phyloP scores from a whole-genome alignment of 257 asterid genomes.

The Fraxinus cuspidata region DNA sequence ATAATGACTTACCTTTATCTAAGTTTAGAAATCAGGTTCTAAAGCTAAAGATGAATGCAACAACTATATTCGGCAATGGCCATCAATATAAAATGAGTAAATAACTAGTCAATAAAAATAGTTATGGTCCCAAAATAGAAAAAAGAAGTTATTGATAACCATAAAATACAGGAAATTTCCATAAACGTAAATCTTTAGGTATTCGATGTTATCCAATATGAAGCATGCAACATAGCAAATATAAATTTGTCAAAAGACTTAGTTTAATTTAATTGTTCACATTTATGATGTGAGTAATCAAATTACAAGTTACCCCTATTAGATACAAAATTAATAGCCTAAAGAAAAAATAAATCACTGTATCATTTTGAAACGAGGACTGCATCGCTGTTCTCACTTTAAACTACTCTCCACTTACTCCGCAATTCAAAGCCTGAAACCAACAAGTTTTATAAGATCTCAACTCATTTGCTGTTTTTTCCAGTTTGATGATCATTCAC shows the following conservation, averaged over 20 bases:
- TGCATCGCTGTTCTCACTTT: not conserved
- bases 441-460: not conserved
- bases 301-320: not conserved
- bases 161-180: too few relatives aligned
- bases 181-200: not conserved
- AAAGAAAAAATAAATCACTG: not conserved
- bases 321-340: not conserved
- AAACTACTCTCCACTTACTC: not conserved
- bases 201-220: not conserved
- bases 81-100: too few relatives aligned
- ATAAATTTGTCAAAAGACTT: not conserved
- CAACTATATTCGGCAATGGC: not conserved
- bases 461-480: not conserved
- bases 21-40: not conserved
- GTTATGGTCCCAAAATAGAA: not conserved
- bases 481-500: not conserved
- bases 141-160: not conserved
- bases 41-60: not conserved
- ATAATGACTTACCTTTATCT: not conserved
- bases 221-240: not conserved
- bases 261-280: not conserved
- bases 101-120: not conserved
- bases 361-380: not conserved
- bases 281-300: not conserved
- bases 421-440: not conserved